Percentiles rank a stretch among this genome's conserved stretches.
These are phyloP conservation scores for Yamadazyma pseudoaaseri DNA, from an alignment of 1,139 yeast genomes.

Conservation along the genomic window DNA sequence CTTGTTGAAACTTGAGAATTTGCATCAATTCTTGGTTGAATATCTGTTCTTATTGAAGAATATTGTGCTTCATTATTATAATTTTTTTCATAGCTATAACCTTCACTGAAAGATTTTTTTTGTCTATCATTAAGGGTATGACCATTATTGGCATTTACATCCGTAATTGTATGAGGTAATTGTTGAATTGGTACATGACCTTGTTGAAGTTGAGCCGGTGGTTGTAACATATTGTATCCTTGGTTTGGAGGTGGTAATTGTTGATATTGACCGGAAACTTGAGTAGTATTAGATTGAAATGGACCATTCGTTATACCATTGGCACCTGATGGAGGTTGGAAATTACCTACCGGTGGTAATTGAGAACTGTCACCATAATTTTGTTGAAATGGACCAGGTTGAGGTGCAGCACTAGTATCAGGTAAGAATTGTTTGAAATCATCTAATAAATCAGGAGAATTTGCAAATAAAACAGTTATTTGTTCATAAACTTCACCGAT, in stretches of 20 bases:
- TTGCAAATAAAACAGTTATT: conserved; percentile 82
- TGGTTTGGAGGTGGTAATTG: conserved; percentile 8
- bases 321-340: conserved; percentile 70
- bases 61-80: conserved; percentile 47
- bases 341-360: conserved; percentile 94
- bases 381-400: conserved; percentile 13
- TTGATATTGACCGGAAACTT: conserved; percentile 6
- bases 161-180: conserved; percentile 14
- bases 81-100: conserved; percentile 29
- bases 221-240: conserved; percentile 4
- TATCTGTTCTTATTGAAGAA: conserved; percentile 51
- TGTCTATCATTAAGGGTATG: conserved; percentile 19
- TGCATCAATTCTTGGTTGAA: conserved; percentile 27
- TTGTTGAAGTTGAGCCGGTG: conserved; percentile 11
- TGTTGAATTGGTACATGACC: conserved; percentile 10
- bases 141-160: conserved; percentile 15
- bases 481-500: conserved; percentile 93
- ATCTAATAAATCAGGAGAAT: conserved; percentile 90
- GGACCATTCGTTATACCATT: conserved; percentile 26
- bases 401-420: conserved; percentile 53
- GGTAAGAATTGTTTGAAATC: conserved; percentile 96
- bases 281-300: conserved; percentile 9
- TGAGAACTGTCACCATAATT: conserved; percentile 42
- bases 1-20: conserved; percentile 15
- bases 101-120: conserved; percentile 29